Conservation (phyloP, 2,329 filamentous ascomycete species). For the Monosporascus sp. region DNA sequence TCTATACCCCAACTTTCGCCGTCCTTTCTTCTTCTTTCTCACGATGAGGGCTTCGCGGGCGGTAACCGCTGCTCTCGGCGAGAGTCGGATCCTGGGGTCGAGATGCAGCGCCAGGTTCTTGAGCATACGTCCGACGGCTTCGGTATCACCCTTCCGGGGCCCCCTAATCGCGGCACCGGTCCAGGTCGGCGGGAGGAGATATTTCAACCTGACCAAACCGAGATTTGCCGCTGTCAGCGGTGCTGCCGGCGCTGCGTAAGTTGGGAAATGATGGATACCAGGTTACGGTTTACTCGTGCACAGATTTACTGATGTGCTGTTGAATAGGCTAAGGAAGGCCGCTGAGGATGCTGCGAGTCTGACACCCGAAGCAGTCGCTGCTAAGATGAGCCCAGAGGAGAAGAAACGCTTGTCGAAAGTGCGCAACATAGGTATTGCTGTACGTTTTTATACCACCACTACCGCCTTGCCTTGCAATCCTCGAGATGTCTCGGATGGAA, state of each 20-base stretch:
- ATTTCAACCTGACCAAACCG: slow-evolving; percentile 32
- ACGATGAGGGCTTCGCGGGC: slow-evolving; percentile 36
- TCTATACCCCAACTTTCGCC: no score
- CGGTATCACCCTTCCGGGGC: slow-evolving; percentile 21
- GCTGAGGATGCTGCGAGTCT: slow-evolving; percentile 49
- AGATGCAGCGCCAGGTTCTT: slow-evolving; percentile 28
- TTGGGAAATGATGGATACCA: slow-evolving; percentile 1
- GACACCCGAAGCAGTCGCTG: slow-evolving; percentile 58
- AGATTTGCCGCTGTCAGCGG: slow-evolving; percentile 24
- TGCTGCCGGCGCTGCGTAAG: slow-evolving; percentile 35
- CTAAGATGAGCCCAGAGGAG: slow-evolving; percentile 77
- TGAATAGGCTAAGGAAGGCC: slow-evolving; percentile 38
- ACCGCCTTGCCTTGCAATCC: neutral
- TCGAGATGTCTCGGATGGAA: slow-evolving; percentile 1
- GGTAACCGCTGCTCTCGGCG: slow-evolving; percentile 29
- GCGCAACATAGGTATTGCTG: slow-evolving; percentile 96
- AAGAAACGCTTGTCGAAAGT: slow-evolving; percentile 71
- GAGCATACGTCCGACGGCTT: slow-evolving; percentile 23
- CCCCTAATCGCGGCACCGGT: slow-evolving; percentile 27
- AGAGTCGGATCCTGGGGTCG: slow-evolving; percentile 29
- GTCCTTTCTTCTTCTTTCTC: neutral
- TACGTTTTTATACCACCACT: slow-evolving; percentile 36
- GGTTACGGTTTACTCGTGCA: neutral
- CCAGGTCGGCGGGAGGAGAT: slow-evolving; percentile 29
- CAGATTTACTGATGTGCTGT: slow-evolving; percentile 1